Evolutionary conservation across 192 early-diverging fungal genomes (phyloP), one percentile per base, ranked within the genome.

Genomic region (Linnemannia elongata): DNA sequence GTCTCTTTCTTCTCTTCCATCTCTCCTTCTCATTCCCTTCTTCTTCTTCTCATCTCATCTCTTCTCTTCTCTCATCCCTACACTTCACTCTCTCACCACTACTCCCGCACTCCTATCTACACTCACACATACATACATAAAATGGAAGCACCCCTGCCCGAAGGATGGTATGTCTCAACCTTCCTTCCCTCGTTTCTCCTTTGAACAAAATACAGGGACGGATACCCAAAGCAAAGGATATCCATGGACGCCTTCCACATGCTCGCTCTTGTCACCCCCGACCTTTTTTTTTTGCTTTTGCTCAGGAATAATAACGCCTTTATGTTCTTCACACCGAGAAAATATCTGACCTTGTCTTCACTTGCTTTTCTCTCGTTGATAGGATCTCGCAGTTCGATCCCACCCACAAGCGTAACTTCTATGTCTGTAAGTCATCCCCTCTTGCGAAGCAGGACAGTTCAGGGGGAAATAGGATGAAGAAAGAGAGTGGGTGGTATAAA

Each of bases 361-460:
- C 39, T 7, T 41, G 30, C 55, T 69, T 55, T 18, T 69, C 33
- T 13, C 47, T 52, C 35, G 38, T 63, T 41, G 10, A n/a, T 41
- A 87, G 85, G 85, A 81, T 87, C 85, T 86, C 84, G 33, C 84
- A 86, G 77, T 86, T 55, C 49, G 84, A 86, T 45, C 15, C 84
- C 75, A 77, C 74, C 20, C 84, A 86, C 57, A 72, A 81, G 33
- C 45, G 84, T n/a, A 77, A 86, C 84, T 86, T 86, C 24, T 86
- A 69, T 72, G 76, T 87, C 41, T 76, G 85, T 87, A 78, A 81
- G 79, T 63, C 7, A 41, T 22, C 18, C 54, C 36, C 36, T 72
- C 49, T 6, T 35, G 45, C 33, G 33, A 44, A 47, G 10, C 20
- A 52, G 49, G 18, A 18, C 49, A 13, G 49, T 52, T 69, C 66